Percentiles rank a stretch among this genome's conserved stretches.
phyloP scores from a whole-genome alignment of 306 rosid genomes.

The Citrullus mucosospermus region DNA sequence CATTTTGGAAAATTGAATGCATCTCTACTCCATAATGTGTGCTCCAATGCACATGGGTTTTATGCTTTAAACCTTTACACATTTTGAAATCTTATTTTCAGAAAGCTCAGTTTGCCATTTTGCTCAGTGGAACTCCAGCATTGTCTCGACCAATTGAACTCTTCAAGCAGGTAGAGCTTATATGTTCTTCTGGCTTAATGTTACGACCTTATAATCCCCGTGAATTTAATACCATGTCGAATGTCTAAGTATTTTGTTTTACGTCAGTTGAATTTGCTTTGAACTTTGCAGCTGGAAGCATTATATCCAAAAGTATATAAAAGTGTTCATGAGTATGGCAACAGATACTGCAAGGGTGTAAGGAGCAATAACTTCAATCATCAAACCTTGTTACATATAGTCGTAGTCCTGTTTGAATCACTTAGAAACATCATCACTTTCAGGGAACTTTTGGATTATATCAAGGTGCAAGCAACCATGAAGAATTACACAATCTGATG shows the following conservation, averaged over 20 bases:
- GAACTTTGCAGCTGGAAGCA: conserved; percentile 65
- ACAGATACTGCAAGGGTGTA: conserved; percentile 97
- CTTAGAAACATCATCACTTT: conserved; percentile 8
- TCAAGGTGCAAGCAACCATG: conserved; percentile 99
- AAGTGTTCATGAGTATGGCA: conserved; percentile 85
- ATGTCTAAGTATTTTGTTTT: conserved; percentile 7
- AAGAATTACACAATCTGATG: conserved; percentile 90
- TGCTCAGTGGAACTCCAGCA: conserved; percentile 99
- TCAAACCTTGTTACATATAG: neutral
- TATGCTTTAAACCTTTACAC: neutral
- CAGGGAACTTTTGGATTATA: conserved; percentile 75
- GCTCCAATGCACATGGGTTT: neutral
- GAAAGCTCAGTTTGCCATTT: conserved; percentile 79
- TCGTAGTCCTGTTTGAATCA: conserved; percentile 1
- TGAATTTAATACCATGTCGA: neutral
- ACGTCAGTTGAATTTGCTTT: conserved; percentile 19
- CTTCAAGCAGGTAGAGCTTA: conserved; percentile 58
- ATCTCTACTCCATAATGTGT: neutral
- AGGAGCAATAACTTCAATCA: conserved; percentile 26
- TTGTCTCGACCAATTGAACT: conserved; percentile 91
- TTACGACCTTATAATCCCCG: no score
- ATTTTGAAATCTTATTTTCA: conserved; percentile 18
- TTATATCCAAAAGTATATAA: conserved; percentile 80
- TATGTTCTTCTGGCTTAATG: neutral
- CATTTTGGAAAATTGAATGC: neutral